phyloP scores from a whole-genome alignment of 2,329 filamentous ascomycete genomes.

The Cercospora sesami region DNA sequence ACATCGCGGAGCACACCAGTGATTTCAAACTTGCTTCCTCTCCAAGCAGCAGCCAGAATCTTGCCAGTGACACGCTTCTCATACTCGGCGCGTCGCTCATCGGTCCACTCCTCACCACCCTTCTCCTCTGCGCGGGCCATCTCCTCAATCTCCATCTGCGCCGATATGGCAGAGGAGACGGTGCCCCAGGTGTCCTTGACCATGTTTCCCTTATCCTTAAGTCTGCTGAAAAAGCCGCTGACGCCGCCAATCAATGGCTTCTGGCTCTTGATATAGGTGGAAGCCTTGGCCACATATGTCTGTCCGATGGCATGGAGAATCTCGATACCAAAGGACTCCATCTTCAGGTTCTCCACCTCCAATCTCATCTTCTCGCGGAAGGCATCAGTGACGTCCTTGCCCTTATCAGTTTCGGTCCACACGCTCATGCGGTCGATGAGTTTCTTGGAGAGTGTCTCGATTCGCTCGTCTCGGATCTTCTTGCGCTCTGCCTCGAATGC shows the following conservation, averaged over 20 bases:
- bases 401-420: slow-evolving; percentile 97
- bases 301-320: slow-evolving; percentile 93
- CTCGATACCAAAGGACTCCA: slow-evolving; percentile 97
- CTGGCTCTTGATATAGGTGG: slow-evolving; percentile 85
- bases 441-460: slow-evolving; percentile 80
- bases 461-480: slow-evolving; percentile 81
- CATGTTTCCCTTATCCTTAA: slow-evolving; percentile 94
- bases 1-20: slow-evolving; percentile 93
- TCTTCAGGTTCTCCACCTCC: slow-evolving; percentile 97
- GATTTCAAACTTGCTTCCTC: slow-evolving; percentile 96
- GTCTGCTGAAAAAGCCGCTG: slow-evolving; percentile 85
- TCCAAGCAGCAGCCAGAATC: slow-evolving; percentile 94
- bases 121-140: slow-evolving; percentile 96
- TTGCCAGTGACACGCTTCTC: slow-evolving; percentile 96
- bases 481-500: slow-evolving; percentile 86
- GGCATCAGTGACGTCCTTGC: slow-evolving; percentile 75
- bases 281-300: slow-evolving; percentile 86
- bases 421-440: slow-evolving; percentile 85
- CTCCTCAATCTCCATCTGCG: slow-evolving; percentile 97
- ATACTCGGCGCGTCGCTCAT: slow-evolving; percentile 94
- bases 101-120: slow-evolving; percentile 96
- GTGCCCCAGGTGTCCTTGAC: slow-evolving; percentile 99
- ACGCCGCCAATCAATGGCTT: slow-evolving; percentile 84
- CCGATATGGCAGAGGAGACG: slow-evolving; percentile 92
- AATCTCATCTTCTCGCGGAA: slow-evolving; percentile 94